Evolutionary conservation across 371 early-diverging fungal species (phyloP).

Genomic region (Mucor piriformis): DNA sequence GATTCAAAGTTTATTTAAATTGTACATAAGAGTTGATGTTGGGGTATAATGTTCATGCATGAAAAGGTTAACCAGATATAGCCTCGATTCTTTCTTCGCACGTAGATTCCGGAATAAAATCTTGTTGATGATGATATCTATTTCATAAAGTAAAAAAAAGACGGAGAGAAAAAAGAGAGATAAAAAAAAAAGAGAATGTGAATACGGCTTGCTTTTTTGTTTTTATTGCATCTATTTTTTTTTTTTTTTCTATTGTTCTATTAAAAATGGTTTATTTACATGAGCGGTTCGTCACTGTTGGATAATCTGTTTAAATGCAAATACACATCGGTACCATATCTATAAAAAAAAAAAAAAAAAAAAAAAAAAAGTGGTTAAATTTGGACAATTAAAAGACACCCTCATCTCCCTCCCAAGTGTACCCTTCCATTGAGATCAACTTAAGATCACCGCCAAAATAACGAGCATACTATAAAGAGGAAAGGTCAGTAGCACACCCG

Average conservation of each 20-base stretch:
- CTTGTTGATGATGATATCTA: constrained; percentile 11
- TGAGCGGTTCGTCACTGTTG: constrained; percentile 89
- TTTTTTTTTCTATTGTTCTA: neutral
- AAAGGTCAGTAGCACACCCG: too few relatives aligned
- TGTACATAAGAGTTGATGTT: too few relatives aligned
- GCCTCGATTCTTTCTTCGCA: constrained; percentile 8
- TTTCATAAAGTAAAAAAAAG: neutral
- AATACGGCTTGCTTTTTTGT: constrained; percentile 1
- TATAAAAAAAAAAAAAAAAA: constrained; percentile 19
- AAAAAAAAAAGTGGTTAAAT: neutral
- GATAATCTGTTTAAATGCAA: constrained; percentile 89
- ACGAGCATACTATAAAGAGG: constrained; percentile 67
- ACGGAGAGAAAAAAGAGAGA: neutral
- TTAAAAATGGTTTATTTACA: constrained; percentile 30
- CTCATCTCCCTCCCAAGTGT: constrained; percentile 22
- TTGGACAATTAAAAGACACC: neutral
- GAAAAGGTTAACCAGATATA: constrained; percentile 1
- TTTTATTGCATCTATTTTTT: constrained; percentile 9
- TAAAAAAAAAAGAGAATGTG: neutral
- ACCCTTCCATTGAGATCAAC: constrained; percentile 95
- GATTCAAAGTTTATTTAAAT: too few relatives aligned
- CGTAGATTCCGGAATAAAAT: neutral
- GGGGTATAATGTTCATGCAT: neutral
- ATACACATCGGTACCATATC: constrained; percentile 94
- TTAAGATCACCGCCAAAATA: constrained; percentile 96